Conservation (phyloP, 345 rosid species). For the Eucalyptus tenuipes region DNA sequence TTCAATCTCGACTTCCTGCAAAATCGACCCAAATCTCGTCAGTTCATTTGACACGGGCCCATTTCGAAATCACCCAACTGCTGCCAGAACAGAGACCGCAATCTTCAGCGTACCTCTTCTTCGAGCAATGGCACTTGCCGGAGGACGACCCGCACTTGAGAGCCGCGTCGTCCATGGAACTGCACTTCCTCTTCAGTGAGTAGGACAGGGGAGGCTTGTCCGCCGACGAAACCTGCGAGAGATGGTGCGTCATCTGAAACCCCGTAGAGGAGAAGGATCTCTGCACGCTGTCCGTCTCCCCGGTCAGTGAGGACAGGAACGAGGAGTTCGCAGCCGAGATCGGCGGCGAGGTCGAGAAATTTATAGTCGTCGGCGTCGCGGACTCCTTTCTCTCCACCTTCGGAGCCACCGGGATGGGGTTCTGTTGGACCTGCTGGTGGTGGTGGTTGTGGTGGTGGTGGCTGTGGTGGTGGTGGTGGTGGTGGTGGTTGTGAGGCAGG, state of each 20-base stretch:
- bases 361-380: conserved; percentile 25
- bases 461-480: not conserved
- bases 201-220: conserved; percentile 67
- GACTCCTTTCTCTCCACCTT: conserved; percentile 25
- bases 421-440: not conserved
- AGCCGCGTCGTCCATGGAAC: conserved; percentile 50
- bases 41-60: not conserved
- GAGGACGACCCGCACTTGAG: conserved; percentile 58
- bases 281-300: conserved; percentile 56
- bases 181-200: conserved; percentile 60
- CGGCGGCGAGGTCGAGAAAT: conserved; percentile 36
- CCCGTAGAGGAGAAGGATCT: conserved; percentile 33
- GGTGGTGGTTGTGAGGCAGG: conserved; percentile 37
- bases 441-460: not conserved
- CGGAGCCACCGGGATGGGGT: not conserved
- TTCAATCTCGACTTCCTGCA: conserved; percentile 63
- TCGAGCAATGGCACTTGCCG: conserved; percentile 83
- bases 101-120: conserved; percentile 47
- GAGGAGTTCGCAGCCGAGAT: conserved; percentile 42
- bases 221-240: conserved; percentile 32
- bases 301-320: conserved; percentile 60
- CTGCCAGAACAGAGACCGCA: not conserved
- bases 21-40: not conserved
- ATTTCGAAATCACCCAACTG: not conserved
- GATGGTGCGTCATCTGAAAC: conserved; percentile 47